phyloP scores from a whole-genome alignment of 2,329 filamentous ascomycete genomes.

The Pestalotiopsis sp. region DNA sequence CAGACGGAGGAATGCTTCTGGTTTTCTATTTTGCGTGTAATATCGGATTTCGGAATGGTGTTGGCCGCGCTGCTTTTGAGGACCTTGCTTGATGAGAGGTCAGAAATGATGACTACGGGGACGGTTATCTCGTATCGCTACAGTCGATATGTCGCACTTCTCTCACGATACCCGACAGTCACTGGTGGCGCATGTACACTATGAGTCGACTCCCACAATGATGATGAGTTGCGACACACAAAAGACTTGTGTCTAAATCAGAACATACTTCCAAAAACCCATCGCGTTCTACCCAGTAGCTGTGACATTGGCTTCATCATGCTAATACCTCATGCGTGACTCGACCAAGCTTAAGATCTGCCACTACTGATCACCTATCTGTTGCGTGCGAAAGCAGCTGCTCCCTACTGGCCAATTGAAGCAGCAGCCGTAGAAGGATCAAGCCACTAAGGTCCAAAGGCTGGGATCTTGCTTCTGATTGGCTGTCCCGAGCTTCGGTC shows the following conservation, averaged over 20 bases:
- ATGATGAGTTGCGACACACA: constrained; percentile 3
- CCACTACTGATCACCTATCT: no score
- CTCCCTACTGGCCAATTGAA: neutral
- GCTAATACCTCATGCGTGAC: no score
- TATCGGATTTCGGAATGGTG: constrained; percentile 17
- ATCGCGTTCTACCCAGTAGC: neutral
- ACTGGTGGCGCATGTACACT: constrained; percentile 14
- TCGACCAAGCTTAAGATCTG: no score
- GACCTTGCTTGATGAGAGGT: constrained; percentile 3
- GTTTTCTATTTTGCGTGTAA: constrained; percentile 16
- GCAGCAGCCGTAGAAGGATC: neutral
- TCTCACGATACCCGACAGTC: constrained; percentile 11
- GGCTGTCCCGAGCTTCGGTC: neutral
- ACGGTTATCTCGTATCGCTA: constrained; percentile 3
- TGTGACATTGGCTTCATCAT: neutral
- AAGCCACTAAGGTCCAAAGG: neutral
- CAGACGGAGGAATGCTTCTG: neutral
- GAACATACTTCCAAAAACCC: neutral
- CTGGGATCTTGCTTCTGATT: neutral
- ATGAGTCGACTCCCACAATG: constrained; percentile 10
- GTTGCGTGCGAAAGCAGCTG: no score
- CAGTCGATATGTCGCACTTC: constrained; percentile 6
- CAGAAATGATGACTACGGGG: neutral
- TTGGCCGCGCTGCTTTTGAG: constrained; percentile 12
- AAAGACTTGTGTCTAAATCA: neutral